Percentiles rank a stretch among this genome's conserved stretches.
phyloP scores from a whole-genome alignment of 768 basidiomycete species.

The Boletus rubroflammeus region DNA sequence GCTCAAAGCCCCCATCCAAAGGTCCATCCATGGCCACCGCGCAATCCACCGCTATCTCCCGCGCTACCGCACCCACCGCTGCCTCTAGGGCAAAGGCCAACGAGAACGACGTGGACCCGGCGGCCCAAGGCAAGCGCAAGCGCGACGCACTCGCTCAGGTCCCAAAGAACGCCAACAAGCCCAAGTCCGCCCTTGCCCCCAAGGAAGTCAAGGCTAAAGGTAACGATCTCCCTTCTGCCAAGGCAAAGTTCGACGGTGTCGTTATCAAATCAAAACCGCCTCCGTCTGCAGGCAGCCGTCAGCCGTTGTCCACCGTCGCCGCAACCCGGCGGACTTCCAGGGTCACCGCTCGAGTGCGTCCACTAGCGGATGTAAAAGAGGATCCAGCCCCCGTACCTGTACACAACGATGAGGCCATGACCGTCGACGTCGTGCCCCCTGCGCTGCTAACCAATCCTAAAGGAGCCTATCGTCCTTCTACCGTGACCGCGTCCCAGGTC shows the following conservation, averaged over 20 bases:
- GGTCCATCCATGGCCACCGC: slow-evolving; percentile 33
- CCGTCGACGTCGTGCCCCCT: slow-evolving; percentile 42
- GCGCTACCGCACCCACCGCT: slow-evolving; percentile 40
- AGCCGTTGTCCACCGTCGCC: slow-evolving; percentile 53
- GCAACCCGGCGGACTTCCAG: slow-evolving; percentile 39
- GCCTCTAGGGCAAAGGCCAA: slow-evolving; percentile 36
- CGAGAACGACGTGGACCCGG: slow-evolving; percentile 44
- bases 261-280: slow-evolving; percentile 50
- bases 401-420: slow-evolving; percentile 51
- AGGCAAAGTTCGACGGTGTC: slow-evolving; percentile 61
- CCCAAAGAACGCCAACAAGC: slow-evolving; percentile 45
- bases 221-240: slow-evolving; percentile 37
- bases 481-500: slow-evolving; percentile 10
- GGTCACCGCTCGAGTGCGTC: slow-evolving; percentile 23
- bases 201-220: slow-evolving; percentile 55
- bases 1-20: slow-evolving; percentile 54
- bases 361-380: slow-evolving; percentile 31
- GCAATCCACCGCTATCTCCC: slow-evolving; percentile 35
- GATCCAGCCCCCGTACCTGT: slow-evolving; percentile 15
- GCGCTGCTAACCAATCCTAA: slow-evolving; percentile 2
- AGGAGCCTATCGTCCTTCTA: slow-evolving; percentile 32
- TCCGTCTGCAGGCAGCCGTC: slow-evolving; percentile 36
- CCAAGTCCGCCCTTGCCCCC: slow-evolving; percentile 35
- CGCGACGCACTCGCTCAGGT: slow-evolving; percentile 75
- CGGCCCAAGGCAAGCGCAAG: slow-evolving; percentile 63